A percentile compares a stretch with the other conserved stretches of the same genome.
Evolutionary conservation across 805 yeast species (phyloP).

Genomic region (Cyberlindnera nakhonratchasimensis): DNA sequence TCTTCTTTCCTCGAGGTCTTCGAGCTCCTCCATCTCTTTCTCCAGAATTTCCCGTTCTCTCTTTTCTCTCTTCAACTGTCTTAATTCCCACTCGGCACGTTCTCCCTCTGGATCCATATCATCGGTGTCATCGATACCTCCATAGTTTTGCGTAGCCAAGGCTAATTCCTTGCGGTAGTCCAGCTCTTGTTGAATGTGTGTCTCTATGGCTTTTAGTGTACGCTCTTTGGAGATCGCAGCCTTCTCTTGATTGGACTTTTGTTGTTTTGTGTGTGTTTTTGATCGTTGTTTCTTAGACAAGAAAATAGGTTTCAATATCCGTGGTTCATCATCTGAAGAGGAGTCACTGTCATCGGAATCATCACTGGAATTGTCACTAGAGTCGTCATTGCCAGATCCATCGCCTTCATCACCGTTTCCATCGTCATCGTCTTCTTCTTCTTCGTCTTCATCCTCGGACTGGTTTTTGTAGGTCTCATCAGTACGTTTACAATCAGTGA

Average conservation of each 20-base stretch:
- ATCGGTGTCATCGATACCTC: slow-evolving; percentile 56
- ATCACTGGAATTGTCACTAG: slow-evolving; percentile 9
- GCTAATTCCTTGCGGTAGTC: slow-evolving; percentile 20
- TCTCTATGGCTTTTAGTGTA: slow-evolving; percentile 26
- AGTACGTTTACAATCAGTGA: neutral
- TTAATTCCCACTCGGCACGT: slow-evolving; percentile 56
- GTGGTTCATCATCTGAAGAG: slow-evolving; percentile 15
- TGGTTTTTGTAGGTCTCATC: too few species aligned
- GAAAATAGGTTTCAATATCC: slow-evolving; percentile 27
- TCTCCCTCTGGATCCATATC: slow-evolving; percentile 51
- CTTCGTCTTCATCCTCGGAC: slow-evolving; percentile 30
- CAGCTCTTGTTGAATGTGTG: slow-evolving; percentile 25
- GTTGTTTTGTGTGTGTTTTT: slow-evolving; percentile 5
- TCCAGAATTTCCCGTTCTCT: slow-evolving; percentile 21
- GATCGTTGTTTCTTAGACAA: slow-evolving; percentile 17
- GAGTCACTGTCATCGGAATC: slow-evolving; percentile 8
- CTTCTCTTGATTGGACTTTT: slow-evolving; percentile 12
- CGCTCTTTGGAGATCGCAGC: slow-evolving; percentile 27
- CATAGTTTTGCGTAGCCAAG: slow-evolving; percentile 26
- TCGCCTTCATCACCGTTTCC: slow-evolving; percentile 31
- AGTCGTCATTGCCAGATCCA: slow-evolving; percentile 13
- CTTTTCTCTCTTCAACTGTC: slow-evolving; percentile 44
- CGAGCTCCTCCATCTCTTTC: slow-evolving; percentile 26
- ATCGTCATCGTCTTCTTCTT: slow-evolving; percentile 30
- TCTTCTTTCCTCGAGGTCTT: slow-evolving; percentile 25